A percentile compares a stretch with the other conserved stretches of the same genome.
These are phyloP conservation scores for Solanum medicagineum DNA, from an alignment of 257 asterid species.

Conservation along the genomic window DNA sequence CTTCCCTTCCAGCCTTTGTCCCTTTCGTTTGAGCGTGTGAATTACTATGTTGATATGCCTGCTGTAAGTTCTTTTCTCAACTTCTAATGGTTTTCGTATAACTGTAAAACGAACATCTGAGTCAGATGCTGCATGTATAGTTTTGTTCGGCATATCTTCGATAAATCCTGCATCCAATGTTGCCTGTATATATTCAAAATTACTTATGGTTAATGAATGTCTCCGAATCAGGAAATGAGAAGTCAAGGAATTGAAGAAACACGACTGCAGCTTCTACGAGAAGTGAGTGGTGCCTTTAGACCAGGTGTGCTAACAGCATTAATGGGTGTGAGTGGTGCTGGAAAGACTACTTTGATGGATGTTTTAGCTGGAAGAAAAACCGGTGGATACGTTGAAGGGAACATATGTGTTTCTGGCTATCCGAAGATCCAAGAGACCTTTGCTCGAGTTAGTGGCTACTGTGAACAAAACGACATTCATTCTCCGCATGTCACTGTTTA, in stretches of 20 bases:
- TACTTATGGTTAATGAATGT: not conserved
- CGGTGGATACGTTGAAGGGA: conserved; percentile 58
- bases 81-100: not conserved
- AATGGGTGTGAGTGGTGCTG: conserved; percentile 71
- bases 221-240: conserved; percentile 42
- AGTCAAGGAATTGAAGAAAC: conserved; percentile 48
- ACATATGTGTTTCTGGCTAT: conserved; percentile 48
- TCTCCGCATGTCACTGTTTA: conserved; percentile 61
- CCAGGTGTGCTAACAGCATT: conserved; percentile 63
- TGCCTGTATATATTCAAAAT: not conserved
- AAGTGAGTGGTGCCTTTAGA: conserved; percentile 54
- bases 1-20: conserved; percentile 53
- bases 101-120: not conserved
- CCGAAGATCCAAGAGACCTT: conserved; percentile 51
- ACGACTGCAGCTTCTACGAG: conserved; percentile 40
- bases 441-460: conserved; percentile 64
- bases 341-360: conserved; percentile 64
- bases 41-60: conserved; percentile 64
- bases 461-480: conserved; percentile 65
- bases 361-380: conserved; percentile 65
- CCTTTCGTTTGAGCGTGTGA: conserved; percentile 45
- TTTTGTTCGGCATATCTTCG: not conserved
- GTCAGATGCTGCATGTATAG: not conserved
- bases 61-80: conserved; percentile 28
- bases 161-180: not conserved